A percentile compares a stretch with the other conserved stretches of the same genome.
Conservation (phyloP, 345 rosid genomes). For the Clausena lansium region DNA sequence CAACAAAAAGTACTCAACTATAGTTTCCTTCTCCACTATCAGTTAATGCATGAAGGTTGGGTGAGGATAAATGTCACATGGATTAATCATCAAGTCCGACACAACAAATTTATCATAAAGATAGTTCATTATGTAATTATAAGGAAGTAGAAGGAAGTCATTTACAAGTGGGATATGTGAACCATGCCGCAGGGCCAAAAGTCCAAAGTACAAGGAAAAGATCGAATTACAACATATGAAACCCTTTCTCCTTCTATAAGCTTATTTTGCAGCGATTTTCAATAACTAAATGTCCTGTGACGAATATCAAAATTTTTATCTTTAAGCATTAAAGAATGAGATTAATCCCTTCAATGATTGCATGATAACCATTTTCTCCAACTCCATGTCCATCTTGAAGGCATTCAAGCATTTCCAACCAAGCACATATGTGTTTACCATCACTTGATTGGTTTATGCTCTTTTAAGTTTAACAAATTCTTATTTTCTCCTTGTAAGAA, state of each 20-base stretch:
- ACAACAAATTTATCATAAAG: background rate
- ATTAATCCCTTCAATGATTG: background rate
- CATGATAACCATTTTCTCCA: background rate
- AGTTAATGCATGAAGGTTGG: background rate
- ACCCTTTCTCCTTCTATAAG: background rate
- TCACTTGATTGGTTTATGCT: background rate
- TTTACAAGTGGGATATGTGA: background rate
- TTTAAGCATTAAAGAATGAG: constrained; percentile 5
- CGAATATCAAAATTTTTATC: background rate
- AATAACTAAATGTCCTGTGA: background rate
- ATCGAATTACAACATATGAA: background rate
- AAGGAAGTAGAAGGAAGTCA: background rate
- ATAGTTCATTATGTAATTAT: background rate
- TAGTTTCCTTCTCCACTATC: background rate
- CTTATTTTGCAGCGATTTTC: background rate
- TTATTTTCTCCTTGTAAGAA: too few species aligned
- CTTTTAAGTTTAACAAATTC: background rate
- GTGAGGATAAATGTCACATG: background rate
- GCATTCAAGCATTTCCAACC: background rate
- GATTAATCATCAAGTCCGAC: background rate
- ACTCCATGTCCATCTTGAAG: background rate
- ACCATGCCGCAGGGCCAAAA: background rate
- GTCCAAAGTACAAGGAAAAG: background rate
- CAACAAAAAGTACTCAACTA: background rate
- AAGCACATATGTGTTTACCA: background rate